Conservation (phyloP, 1,284 basidiomycete species). For the Heterobasidion annosum region DNA sequence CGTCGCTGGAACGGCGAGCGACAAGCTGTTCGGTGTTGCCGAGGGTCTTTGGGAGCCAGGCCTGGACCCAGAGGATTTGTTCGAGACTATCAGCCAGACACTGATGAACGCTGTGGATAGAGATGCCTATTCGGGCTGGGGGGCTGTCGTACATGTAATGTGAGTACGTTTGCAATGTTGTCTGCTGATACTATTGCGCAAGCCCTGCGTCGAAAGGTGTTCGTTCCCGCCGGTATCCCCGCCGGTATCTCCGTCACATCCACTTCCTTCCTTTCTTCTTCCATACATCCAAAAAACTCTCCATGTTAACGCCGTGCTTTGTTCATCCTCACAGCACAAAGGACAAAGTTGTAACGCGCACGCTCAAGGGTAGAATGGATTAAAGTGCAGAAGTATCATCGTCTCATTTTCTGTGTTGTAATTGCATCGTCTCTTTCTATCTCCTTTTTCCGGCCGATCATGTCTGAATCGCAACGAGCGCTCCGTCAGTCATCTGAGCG, state of each 20-base stretch:
- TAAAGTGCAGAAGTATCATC: background rate
- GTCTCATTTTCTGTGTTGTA: background rate
- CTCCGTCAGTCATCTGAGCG: no score
- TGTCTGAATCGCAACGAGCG: background rate
- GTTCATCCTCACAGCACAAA: background rate
- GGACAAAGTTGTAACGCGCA: background rate
- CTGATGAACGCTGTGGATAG: conserved; percentile 93
- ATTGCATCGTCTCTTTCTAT: background rate
- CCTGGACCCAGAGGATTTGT: conserved; percentile 92
- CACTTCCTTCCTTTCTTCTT: no score
- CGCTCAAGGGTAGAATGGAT: background rate
- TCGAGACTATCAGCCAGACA: conserved; percentile 98
- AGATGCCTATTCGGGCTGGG: conserved; percentile 97
- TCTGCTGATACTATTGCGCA: background rate
- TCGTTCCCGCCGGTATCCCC: no score
- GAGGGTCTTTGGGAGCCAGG: conserved; percentile 99
- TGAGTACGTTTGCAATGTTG: conserved; percentile 36
- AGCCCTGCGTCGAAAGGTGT: no score
- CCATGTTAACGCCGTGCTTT: background rate
- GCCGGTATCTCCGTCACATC: no score
- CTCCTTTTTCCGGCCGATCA: background rate
- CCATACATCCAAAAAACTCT: no score
- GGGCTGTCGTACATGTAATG: conserved; percentile 93
- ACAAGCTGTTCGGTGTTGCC: conserved; percentile 95
- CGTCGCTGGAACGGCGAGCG: conserved; percentile 88